A percentile compares a stretch with the other conserved stretches of the same genome.
phyloP scores from a whole-genome alignment of 2,329 filamentous ascomycete genomes.

The Eutypa lata region DNA sequence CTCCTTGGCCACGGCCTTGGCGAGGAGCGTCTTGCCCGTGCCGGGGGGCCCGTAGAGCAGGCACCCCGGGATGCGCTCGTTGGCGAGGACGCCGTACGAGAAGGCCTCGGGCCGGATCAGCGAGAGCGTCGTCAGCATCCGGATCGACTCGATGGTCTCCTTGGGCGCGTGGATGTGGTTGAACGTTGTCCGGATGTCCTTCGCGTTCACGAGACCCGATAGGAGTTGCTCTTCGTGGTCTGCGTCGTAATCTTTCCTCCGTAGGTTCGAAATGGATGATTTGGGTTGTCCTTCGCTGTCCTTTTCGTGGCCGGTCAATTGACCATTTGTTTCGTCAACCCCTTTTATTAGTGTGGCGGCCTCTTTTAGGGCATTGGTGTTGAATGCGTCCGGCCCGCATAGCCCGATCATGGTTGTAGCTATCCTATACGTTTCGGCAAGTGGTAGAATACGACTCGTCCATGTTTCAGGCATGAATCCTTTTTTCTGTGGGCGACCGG shows the following conservation, averaged over 20 bases:
- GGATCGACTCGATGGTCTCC: conserved; percentile 82
- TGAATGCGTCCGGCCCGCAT: conserved; percentile 12
- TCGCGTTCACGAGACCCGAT: conserved; percentile 75
- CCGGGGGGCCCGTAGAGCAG: conserved; percentile 86
- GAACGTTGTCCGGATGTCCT: conserved; percentile 83
- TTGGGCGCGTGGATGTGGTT: conserved; percentile 77
- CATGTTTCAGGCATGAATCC: conserved; percentile 11
- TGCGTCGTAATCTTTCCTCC: conserved; percentile 50
- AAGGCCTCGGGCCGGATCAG: conserved; percentile 91
- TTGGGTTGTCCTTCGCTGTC: conserved; percentile 27
- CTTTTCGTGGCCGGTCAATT: conserved; percentile 38
- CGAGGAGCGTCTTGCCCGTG: conserved; percentile 69
- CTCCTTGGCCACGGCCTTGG: conserved; percentile 67
- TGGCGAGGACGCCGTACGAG: conserved; percentile 86
- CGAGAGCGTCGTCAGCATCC: conserved; percentile 84
- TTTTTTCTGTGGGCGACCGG: not conserved
- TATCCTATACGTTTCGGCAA: conserved; percentile 24
- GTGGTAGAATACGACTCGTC: conserved; percentile 16
- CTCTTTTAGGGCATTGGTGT: conserved; percentile 10
- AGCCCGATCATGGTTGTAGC: conserved; percentile 25
- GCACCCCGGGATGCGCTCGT: conserved; percentile 85
- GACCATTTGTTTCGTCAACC: conserved; percentile 21
- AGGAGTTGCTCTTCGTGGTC: conserved; percentile 81
- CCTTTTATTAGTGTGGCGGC: conserved; percentile 12
- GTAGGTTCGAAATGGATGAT: conserved; percentile 22